Base-by-base conservation (phyloP, 192 early-diverging fungal species). In the Backusella tuberculispora region DNA sequence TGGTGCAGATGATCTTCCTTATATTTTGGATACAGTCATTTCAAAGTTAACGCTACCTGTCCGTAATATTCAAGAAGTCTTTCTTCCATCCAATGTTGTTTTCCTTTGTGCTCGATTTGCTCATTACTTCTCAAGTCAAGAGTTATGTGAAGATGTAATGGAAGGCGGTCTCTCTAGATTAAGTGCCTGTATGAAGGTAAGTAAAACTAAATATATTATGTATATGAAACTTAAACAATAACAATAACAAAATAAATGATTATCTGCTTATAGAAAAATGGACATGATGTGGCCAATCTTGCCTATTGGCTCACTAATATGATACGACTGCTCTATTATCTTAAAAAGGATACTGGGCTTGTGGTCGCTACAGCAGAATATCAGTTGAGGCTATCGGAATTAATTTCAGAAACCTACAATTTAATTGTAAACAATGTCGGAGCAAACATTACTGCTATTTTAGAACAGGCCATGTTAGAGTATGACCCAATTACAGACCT, bases 101-200 rank as follows among this genome's bases (percentile, higher is more conserved):
- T 97, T 95, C 73, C 79, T 98, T 44, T 90, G 90, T 44, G 94
- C 95, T 12, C 85, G 97, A 66, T 98, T 93, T 82, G 96, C 96
- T 6, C 90, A 91, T 72, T 93, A 97, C 68, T 92, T 88, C 76
- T 89, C 91, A 26, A 86, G 88, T 46, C 65, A 83, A 3, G 94
- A 96, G 63, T 80, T 95, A 9, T 73, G 95, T 43, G 86, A 93
- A 46, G 81, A 86, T 43, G 87, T 97, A 13, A 81, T 95, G 7
- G 79, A 83, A 6, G 87, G 84, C 8, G 81, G 88, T 15, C 77
- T 92, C 9, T 75, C 82, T 0, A 73, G 87, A 47, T 87, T 95
- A 26, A 88, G 82, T 45, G 77, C 81, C 26, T 71, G 80, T 41
- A 80, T 88, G 26, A 80, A 81, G 79, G 89, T 86, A 78, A 68